Conservation (phyloP, 2,329 filamentous ascomycete genomes). For the Botrytis fabae region DNA sequence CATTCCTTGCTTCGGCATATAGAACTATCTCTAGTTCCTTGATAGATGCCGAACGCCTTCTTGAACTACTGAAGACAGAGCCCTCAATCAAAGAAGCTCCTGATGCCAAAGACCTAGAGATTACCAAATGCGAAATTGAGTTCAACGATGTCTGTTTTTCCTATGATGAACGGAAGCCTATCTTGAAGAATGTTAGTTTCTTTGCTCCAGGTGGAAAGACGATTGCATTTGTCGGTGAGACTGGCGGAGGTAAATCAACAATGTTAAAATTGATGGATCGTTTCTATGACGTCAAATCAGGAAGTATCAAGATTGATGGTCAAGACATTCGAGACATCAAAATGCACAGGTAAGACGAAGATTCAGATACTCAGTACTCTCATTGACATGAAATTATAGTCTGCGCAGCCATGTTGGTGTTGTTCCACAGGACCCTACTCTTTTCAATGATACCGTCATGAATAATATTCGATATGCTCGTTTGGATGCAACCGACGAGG, state of each 20-base stretch:
- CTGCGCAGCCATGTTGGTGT: conserved; percentile 51
- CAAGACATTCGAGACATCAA: conserved; percentile 42
- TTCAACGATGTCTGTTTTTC: conserved; percentile 43
- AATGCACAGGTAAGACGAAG: conserved; percentile 51
- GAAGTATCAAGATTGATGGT: conserved; percentile 44
- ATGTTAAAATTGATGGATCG: conserved; percentile 48
- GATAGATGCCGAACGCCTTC: conserved; percentile 64
- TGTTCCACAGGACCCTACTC: conserved; percentile 57
- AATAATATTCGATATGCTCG: conserved; percentile 40
- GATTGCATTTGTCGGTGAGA: conserved; percentile 50
- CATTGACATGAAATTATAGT: conserved; percentile 25
- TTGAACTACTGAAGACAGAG: conserved; percentile 57
- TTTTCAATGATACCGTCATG: conserved; percentile 55
- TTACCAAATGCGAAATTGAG: conserved; percentile 43
- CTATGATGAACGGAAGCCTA: conserved; percentile 41
- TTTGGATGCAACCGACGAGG: conserved; percentile 35
- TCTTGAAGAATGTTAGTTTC: conserved; percentile 42
- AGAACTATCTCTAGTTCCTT: conserved; percentile 55
- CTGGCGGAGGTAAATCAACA: conserved; percentile 48
- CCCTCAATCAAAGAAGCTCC: conserved; percentile 53
- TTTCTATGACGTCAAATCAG: conserved; percentile 48
- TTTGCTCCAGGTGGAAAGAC: conserved; percentile 43
- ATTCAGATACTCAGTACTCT: conserved; percentile 43
- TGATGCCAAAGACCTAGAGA: conserved; percentile 47
- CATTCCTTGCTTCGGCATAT: conserved; percentile 46